Evolutionary conservation across 176 grass and related monocot genomes (phyloP).

Genomic region (Alopecurus myosuroides): DNA sequence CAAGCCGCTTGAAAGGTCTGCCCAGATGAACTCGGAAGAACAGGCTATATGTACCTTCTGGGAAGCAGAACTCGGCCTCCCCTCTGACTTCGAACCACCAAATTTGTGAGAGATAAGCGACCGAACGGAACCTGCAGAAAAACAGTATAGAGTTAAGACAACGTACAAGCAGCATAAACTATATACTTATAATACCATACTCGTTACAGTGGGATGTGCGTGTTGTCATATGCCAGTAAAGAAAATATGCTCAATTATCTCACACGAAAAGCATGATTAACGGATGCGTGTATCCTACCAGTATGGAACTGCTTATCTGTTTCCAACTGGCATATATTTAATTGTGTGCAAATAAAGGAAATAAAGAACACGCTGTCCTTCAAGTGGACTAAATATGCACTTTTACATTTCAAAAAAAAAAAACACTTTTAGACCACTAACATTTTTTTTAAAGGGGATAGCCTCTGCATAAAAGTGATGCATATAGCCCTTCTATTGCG

Average conservation of each 20-base stretch:
- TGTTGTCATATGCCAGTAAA: not conserved
- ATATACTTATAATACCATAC: not conserved
- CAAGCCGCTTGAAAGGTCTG: constrained; percentile 52
- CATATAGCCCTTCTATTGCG: too few species aligned
- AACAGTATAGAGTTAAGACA: not conserved
- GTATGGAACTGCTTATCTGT: not conserved
- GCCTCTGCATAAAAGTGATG: too few species aligned
- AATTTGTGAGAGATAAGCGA: constrained; percentile 78
- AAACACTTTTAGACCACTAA: too few species aligned
- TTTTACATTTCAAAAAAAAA: too few species aligned
- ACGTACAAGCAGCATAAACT: not conserved
- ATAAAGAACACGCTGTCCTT: not conserved
- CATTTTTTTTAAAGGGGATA: too few species aligned
- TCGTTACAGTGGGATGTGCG: not conserved
- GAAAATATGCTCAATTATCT: constrained; percentile 1
- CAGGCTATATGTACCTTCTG: constrained; percentile 82
- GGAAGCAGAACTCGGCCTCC: constrained; percentile 78
- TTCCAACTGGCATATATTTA: not conserved
- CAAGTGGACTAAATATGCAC: not conserved
- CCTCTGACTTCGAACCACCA: constrained; percentile 98
- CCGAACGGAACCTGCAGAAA: constrained; percentile 54
- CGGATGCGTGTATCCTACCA: not conserved
- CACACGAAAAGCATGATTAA: not conserved
- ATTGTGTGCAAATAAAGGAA: not conserved
- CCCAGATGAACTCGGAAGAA: constrained; percentile 80